These are phyloP conservation scores for Colletotrichum shisoi DNA, from an alignment of 2,329 filamentous ascomycete species.

Conservation along the genomic window DNA sequence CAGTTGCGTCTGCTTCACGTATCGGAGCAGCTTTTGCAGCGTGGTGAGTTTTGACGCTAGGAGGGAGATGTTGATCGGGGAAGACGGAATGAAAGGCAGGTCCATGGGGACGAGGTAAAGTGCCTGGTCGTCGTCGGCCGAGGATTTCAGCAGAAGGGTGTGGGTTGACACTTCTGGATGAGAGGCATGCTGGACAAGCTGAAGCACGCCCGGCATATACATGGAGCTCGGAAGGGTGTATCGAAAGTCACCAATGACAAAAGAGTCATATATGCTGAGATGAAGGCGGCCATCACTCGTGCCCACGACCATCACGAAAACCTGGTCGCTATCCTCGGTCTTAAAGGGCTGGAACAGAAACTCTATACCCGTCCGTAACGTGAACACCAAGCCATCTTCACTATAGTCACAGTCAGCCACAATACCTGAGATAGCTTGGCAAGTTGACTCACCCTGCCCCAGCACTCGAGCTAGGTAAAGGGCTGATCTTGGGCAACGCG, in stretches of 20 bases:
- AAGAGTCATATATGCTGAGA: conserved; percentile 84
- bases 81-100: conserved; percentile 80
- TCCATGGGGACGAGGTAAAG: conserved; percentile 78
- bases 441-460: conserved; percentile 64
- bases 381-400: conserved; percentile 71
- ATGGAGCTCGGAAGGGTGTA: conserved; percentile 52
- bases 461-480: conserved; percentile 67
- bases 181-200: conserved; percentile 69
- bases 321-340: conserved; percentile 72
- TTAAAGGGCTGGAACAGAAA: conserved; percentile 71
- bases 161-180: conserved; percentile 80
- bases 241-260: conserved; percentile 74
- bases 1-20: conserved; percentile 79
- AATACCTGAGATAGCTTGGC: background rate
- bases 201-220: conserved; percentile 45
- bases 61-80: conserved; percentile 81
- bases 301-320: conserved; percentile 80
- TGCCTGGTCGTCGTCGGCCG: conserved; percentile 51
- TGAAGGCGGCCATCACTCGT: conserved; percentile 75
- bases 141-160: conserved; percentile 68
- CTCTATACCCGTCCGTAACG: conserved; percentile 72
- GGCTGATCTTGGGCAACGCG: conserved; percentile 78
- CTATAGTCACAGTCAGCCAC: conserved; percentile 41
- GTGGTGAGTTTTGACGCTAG: conserved; percentile 87
- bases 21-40: conserved; percentile 84